Base-by-base conservation (phyloP, 73 alveolate genomes). In the Paramecium biaurelia region DNA sequence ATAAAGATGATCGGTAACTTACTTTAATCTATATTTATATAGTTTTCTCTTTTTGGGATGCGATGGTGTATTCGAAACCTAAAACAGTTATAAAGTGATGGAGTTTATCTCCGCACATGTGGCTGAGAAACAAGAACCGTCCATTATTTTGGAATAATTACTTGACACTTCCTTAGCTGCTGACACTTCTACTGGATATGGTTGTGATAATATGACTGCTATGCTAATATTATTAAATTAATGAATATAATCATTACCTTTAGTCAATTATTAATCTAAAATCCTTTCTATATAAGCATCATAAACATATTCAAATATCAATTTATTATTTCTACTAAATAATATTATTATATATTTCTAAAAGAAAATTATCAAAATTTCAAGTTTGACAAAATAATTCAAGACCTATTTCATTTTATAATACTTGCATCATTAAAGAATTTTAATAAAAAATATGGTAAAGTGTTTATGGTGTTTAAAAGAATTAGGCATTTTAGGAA, bases 151-250 rank as follows among this genome's bases (percentile, higher is more conserved):
- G 59, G 87, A 74, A 43, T 12, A 74, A 35, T 20, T 74, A 35
- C 34, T 74, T 35, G 59, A 74, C 6, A 35, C 57, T 35, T 35
- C 87, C 35, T 21, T 74, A 74, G 87, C 63, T 35, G 20, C 41
- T 35, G 58, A 28, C 56, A 74, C 87, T 35, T 74, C 56, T 11
- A 32, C 87, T 32, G 87, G 87, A 28, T 74, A 74, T 74, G 87
- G 87, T 21, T 74, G 87, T 74, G 87, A 74, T 20, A 74, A 74
- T 14, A 74, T 74, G 87, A 74, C 87, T 35, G 87, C 87, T 38
- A 74, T 74, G 59, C 68, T 53, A 53, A 53, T 53, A 53, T 53
- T 53, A 53, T 53, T 53, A 21, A 53, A 53, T 53, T 53, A 53
- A 53, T 53, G 68, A 53, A n/a, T 53, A 23, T 53, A 53, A 53